Base-by-base conservation (phyloP, 345 rosid species). In the Euclidium syriacum region DNA sequence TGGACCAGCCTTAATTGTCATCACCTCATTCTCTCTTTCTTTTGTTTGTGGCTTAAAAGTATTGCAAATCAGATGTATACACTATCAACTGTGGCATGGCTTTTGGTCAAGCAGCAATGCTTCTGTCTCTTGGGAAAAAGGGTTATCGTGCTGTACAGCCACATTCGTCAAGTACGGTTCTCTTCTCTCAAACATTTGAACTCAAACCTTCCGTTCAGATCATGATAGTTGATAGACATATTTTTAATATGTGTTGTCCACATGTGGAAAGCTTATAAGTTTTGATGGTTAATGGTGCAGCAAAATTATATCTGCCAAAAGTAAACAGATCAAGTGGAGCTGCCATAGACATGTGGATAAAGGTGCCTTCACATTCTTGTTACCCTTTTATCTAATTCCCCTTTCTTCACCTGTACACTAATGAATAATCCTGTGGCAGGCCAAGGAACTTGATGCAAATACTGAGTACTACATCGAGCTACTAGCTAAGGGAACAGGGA, bases 101-200 rank as follows among this genome's bases (percentile, higher is more conserved):
- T 44, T 83, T 58, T 76, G 97, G 98, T 76, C 95, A 87, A 80
- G 96, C 96, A 52, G 97, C 94, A 55, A 87, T 89, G 97, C 88
- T 89, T 78, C 79, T 92, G 17, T 76, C 97, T 20, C 78, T 80
- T 29, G 99, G 97, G 73, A 70, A 82, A 36, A 89, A 80, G 69
- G 98, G 97, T 62, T 70, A 62, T 52, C 97, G 96, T 44, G 87
- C 80, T 11, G 54, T 85, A 18, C 88, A 78, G 75, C 91, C 91
- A 63, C 77, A 87, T 76, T 74, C 90, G 68, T 79, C 81, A 15
- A 81, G 99, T 89, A 80, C 67, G 81, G 50, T 66, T 67, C 46
- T 25, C 49, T 40, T 68, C 57, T 65, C 48, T 58, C 6, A 14
- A 34, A 33, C 19, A 42, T 16, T 24, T 43, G 24, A 15, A 7